Evolutionary conservation across 441 rosid species (phyloP).

Genomic region (Melastoma candidum): DNA sequence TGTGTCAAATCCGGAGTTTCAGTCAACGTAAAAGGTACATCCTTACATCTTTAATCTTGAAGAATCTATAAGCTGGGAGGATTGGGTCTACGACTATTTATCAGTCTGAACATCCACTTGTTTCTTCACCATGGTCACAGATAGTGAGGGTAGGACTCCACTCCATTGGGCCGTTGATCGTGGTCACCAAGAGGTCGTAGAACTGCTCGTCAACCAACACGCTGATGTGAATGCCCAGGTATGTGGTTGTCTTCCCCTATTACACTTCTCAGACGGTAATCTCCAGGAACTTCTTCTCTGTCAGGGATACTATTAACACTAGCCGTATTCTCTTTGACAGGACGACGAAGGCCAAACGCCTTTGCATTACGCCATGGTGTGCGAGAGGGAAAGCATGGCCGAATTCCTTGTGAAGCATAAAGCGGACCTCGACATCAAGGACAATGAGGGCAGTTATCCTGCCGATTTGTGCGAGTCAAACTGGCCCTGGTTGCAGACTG

Average conservation of each 20-base stretch:
- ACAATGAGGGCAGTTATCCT: constrained; percentile 59
- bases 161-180: constrained; percentile 99
- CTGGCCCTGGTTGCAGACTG: constrained; percentile 59
- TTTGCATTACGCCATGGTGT: constrained; percentile 82
- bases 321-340: constrained; percentile 21
- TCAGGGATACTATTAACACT: neutral
- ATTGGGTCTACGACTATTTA: constrained; percentile 10
- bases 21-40: constrained; percentile 52
- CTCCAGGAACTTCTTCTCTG: neutral
- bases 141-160: constrained; percentile 87
- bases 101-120: neutral
- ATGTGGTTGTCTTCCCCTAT: neutral
- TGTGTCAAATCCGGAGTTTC: constrained; percentile 65
- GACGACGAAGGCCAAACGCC: constrained; percentile 94
- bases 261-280: neutral
- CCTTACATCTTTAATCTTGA: too few relatives aligned
- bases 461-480: constrained; percentile 47
- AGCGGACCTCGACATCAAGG: constrained; percentile 52
- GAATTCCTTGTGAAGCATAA: constrained; percentile 70
- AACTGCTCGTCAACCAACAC: constrained; percentile 46
- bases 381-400: constrained; percentile 76
- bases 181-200: constrained; percentile 51
- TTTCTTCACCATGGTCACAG: constrained; percentile 33
- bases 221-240: constrained; percentile 86
- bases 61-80: neutral